Conservation (phyloP, 768 basidiomycete species). For the Hemileccinum impolitum region DNA sequence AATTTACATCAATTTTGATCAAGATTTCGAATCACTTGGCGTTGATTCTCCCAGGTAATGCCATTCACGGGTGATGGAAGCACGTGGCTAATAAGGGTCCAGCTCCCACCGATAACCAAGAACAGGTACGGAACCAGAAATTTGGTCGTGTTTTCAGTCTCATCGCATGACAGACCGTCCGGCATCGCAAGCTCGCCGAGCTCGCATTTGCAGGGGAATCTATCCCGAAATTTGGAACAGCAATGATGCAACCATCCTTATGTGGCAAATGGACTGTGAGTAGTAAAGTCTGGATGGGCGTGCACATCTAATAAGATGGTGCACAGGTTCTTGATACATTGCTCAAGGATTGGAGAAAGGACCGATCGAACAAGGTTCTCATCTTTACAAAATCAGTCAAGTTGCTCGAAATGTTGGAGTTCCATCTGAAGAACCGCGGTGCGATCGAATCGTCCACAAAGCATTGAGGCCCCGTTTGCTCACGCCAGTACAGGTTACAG, state of each 20-base stretch:
- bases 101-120: conserved; percentile 68
- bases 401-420: conserved; percentile 80
- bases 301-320: not conserved
- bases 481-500: conserved; percentile 41
- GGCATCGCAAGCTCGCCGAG: conserved; percentile 60
- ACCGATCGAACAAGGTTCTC: conserved; percentile 77
- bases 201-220: conserved; percentile 58
- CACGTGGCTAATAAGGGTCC: conserved; percentile 1
- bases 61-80: not conserved
- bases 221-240: conserved; percentile 57
- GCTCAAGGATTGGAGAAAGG: conserved; percentile 64
- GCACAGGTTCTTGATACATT: conserved; percentile 64
- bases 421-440: conserved; percentile 63
- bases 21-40: conserved; percentile 88
- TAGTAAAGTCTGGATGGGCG: not conserved
- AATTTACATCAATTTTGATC: conserved; percentile 77
- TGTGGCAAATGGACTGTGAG: conserved; percentile 86
- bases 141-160: not conserved
- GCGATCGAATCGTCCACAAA: not conserved
- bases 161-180: conserved; percentile 33
- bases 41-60: conserved; percentile 75
- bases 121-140: conserved; percentile 47
- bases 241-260: conserved; percentile 59
- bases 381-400: conserved; percentile 94
- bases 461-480: not conserved